phyloP scores from a whole-genome alignment of 352 stramenopile species.

The Pythium diclinum region DNA sequence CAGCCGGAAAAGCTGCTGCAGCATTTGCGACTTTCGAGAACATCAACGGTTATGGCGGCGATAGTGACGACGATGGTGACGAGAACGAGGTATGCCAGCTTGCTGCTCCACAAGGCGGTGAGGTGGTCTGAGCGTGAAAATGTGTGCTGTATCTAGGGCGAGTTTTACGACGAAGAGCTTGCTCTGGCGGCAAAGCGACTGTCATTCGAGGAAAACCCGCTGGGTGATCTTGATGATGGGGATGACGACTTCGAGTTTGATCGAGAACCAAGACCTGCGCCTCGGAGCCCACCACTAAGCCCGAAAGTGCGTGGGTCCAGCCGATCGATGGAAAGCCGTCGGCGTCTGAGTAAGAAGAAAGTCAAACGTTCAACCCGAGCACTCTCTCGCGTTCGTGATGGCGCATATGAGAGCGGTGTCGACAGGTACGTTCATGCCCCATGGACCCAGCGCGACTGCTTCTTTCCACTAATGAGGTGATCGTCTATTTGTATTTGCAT shows the following conservation, averaged over 20 bases:
- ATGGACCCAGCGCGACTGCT: background rate
- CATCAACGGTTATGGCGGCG: slow-evolving; percentile 45
- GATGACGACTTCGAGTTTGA: slow-evolving; percentile 91
- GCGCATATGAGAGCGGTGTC: slow-evolving; percentile 70
- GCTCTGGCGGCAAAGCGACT: slow-evolving; percentile 46
- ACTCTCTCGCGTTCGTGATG: slow-evolving; percentile 51
- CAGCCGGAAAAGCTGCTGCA: slow-evolving; percentile 45
- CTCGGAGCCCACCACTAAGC: slow-evolving; percentile 50
- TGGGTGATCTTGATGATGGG: slow-evolving; percentile 72
- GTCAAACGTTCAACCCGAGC: slow-evolving; percentile 46
- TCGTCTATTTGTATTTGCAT: background rate
- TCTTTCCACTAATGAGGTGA: too few relatives aligned
- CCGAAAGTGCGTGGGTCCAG: slow-evolving; percentile 45
- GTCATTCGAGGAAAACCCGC: slow-evolving; percentile 75
- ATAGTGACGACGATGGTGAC: slow-evolving; percentile 84
- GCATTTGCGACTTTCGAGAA: slow-evolving; percentile 53
- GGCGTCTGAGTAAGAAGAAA: slow-evolving; percentile 52
- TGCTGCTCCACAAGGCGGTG: background rate
- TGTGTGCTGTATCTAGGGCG: slow-evolving; percentile 32
- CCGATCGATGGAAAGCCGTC: slow-evolving; percentile 38
- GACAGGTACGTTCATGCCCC: slow-evolving; percentile 52
- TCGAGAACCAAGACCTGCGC: slow-evolving; percentile 46
- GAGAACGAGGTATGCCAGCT: slow-evolving; percentile 69
- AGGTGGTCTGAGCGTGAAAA: background rate
- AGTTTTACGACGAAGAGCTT: slow-evolving; percentile 82